phyloP scores from a whole-genome alignment of 2,329 filamentous ascomycete genomes.

The Akanthomyces dipterigenus region DNA sequence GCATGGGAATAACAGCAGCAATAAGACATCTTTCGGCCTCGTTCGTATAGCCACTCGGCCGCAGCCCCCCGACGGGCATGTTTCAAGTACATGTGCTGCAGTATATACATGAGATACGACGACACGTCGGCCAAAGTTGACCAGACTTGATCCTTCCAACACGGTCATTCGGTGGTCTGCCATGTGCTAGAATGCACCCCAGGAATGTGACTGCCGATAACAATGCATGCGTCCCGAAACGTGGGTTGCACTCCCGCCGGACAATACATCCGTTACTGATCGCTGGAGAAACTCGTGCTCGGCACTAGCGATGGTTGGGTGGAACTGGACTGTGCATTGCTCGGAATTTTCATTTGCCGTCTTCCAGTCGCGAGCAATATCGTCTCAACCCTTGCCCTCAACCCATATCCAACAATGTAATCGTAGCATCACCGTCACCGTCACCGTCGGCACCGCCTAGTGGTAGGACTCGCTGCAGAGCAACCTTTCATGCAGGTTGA shows the following conservation, averaged over 20 bases:
- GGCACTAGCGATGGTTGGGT: not conserved
- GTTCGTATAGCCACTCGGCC: not conserved
- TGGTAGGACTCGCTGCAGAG: not conserved
- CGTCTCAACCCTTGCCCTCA: not conserved
- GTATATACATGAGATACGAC: not conserved
- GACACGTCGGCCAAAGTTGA: not conserved
- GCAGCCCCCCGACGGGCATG: not conserved
- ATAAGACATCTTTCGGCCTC: not conserved
- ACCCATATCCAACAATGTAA: not conserved
- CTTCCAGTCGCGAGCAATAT: not conserved
- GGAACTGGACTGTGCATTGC: not conserved
- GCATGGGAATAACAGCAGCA: no score
- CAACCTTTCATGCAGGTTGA: not conserved
- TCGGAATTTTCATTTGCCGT: not conserved
- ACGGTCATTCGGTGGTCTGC: not conserved
- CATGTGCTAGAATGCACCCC: not conserved
- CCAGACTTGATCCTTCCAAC: not conserved
- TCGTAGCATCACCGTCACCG: not conserved
- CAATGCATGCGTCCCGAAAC: not conserved
- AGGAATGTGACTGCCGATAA: not conserved
- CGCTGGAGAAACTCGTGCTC: not conserved
- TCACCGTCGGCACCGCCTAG: not conserved
- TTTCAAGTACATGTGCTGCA: not conserved
- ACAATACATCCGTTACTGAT: not conserved
- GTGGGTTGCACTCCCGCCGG: not conserved